phyloP scores from a whole-genome alignment of 352 stramenopile species.

The Phytophthora foliorum region DNA sequence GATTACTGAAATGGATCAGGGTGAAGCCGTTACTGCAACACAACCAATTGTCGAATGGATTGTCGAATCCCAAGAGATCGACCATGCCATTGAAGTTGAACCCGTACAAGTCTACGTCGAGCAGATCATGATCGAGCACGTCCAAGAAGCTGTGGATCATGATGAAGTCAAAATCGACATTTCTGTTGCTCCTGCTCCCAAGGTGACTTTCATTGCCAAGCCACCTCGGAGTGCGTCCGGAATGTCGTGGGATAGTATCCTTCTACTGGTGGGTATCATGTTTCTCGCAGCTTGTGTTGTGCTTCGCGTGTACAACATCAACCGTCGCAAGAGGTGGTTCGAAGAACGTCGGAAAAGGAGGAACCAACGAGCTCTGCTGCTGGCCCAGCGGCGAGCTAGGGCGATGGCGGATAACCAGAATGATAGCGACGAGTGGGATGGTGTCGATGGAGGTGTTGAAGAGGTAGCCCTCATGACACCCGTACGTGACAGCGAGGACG shows the following conservation, averaged over 20 bases:
- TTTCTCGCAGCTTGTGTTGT: slow-evolving; percentile 60
- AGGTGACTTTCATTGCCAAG: background rate
- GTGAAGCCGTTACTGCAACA: background rate
- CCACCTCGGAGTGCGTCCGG: slow-evolving; percentile 14
- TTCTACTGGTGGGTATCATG: slow-evolving; percentile 51
- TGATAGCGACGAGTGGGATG: slow-evolving; percentile 40
- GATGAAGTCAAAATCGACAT: background rate
- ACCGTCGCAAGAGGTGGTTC: slow-evolving; percentile 63
- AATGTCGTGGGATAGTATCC: slow-evolving; percentile 52
- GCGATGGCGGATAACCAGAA: slow-evolving; percentile 26
- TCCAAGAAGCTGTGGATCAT: slow-evolving; percentile 9
- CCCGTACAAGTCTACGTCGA: slow-evolving; percentile 2
- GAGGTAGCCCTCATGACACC: slow-evolving; percentile 59
- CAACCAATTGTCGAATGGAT: background rate
- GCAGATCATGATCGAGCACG: slow-evolving; percentile 8
- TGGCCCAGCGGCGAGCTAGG: slow-evolving; percentile 36
- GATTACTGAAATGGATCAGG: background rate
- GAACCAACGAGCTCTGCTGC: slow-evolving; percentile 33
- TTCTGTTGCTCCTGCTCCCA: slow-evolving; percentile 1
- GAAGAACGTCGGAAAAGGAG: slow-evolving; percentile 47
- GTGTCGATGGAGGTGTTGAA: slow-evolving; percentile 37
- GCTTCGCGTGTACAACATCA: slow-evolving; percentile 55
- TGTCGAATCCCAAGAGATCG: background rate
- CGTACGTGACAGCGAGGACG: slow-evolving; percentile 26
- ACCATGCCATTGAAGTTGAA: background rate